Conservation (phyloP, 2,329 filamentous ascomycete species). For the Fusarium equiseti region DNA sequence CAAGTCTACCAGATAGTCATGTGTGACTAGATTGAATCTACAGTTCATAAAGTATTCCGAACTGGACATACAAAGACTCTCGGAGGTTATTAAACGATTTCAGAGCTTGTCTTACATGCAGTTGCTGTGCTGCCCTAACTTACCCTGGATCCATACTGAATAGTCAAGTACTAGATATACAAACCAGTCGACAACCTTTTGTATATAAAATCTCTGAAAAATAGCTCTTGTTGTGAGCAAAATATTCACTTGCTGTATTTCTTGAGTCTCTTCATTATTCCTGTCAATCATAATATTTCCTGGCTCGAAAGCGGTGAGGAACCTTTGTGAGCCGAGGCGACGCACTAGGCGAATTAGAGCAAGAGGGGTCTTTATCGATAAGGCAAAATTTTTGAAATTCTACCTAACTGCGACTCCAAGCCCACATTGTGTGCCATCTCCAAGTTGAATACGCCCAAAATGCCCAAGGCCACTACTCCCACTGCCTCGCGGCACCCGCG, state of each 20-base stretch:
- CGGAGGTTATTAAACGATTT: accelerated
- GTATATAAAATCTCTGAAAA: accelerated
- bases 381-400: conserved; percentile 55
- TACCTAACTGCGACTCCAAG: conserved; percentile 39
- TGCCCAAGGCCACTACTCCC: conserved; percentile 82
- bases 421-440: conserved; percentile 45
- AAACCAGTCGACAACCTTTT: background rate
- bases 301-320: conserved; percentile 50
- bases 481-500: conserved; percentile 69
- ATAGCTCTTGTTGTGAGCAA: background rate
- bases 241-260: too few species aligned
- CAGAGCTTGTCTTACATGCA: background rate
- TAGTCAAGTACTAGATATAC: background rate
- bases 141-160: background rate
- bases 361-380: conserved; percentile 58
- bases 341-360: conserved; percentile 47
- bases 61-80: background rate
- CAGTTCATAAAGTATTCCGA: background rate
- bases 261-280: background rate
- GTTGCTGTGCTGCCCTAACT: background rate
- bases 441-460: conserved; percentile 55
- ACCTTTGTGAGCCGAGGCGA: conserved; percentile 7
- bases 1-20: background rate
- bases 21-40: too few species aligned
- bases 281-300: background rate